phyloP scores from a whole-genome alignment of 108 stramenopile species.

The Nitzschia palea region DNA sequence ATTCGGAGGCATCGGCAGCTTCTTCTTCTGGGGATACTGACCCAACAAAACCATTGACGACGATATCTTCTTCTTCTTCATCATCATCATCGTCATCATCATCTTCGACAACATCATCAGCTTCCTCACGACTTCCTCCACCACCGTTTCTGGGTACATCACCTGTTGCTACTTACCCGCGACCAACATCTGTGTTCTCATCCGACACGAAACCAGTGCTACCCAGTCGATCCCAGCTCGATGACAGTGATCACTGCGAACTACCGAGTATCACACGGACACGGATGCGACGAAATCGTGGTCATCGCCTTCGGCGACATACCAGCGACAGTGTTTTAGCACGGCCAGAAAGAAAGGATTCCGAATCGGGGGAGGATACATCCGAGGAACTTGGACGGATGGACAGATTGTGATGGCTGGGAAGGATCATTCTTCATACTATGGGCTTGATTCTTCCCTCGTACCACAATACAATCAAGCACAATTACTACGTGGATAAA shows the following conservation, averaged over 20 bases:
- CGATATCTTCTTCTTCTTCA: too few species aligned
- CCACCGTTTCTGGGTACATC: background rate
- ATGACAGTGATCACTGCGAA: background rate
- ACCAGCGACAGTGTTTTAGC: slow-evolving; percentile 1
- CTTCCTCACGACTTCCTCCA: background rate
- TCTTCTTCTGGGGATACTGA: background rate
- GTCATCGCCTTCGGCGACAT: background rate
- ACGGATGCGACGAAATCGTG: background rate
- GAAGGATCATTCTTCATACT: too few species aligned
- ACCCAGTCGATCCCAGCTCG: background rate
- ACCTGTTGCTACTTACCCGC: too few species aligned
- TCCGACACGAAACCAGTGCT: background rate
- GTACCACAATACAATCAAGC: too few species aligned
- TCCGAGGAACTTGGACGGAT: too few species aligned
- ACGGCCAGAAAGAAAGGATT: background rate
- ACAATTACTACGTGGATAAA: too few species aligned
- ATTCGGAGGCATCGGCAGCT: slow-evolving; percentile 9
- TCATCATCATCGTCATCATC: too few species aligned
- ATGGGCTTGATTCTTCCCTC: too few species aligned
- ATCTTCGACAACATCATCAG: background rate
- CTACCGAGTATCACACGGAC: background rate
- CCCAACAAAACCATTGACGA: background rate
- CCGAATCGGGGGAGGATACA: too few species aligned
- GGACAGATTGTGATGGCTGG: too few species aligned
- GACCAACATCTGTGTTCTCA: too few species aligned